These are phyloP conservation scores for Fomitiporia mediterranea DNA, from an alignment of 1,284 basidiomycete species.

Conservation along the genomic window DNA sequence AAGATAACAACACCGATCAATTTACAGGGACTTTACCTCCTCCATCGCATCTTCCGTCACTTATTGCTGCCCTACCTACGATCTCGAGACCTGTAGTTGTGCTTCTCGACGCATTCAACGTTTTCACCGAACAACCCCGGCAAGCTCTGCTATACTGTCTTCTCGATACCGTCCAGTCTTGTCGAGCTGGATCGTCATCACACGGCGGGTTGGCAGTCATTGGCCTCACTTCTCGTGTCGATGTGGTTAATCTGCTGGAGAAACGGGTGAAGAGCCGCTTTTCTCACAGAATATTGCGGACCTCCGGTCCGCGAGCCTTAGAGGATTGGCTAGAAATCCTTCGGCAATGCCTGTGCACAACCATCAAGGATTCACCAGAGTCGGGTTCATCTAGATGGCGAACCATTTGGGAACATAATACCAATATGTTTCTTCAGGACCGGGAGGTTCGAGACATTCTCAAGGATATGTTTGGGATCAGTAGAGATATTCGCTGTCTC, in stretches of 20 bases:
- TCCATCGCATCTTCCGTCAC: slow-evolving; percentile 72
- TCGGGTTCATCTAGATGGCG: slow-evolving; percentile 42
- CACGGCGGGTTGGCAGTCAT: slow-evolving; percentile 76
- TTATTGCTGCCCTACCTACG: slow-evolving; percentile 75
- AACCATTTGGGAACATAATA: slow-evolving; percentile 51
- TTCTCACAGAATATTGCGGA: slow-evolving; percentile 82
- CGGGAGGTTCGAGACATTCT: slow-evolving; percentile 39
- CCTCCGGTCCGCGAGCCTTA: slow-evolving; percentile 52
- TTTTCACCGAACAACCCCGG: slow-evolving; percentile 84
- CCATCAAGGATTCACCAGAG: background rate
- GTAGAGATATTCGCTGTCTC: slow-evolving; percentile 63
- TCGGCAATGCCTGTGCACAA: slow-evolving; percentile 37
- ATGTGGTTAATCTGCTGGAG: slow-evolving; percentile 86
- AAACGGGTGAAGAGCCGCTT: slow-evolving; percentile 96
- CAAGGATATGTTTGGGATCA: slow-evolving; percentile 59
- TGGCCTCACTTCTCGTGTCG: slow-evolving; percentile 78
- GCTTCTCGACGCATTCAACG: slow-evolving; percentile 85
- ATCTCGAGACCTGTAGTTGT: slow-evolving; percentile 77
- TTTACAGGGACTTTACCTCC: slow-evolving; percentile 39
- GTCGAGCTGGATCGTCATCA: slow-evolving; percentile 44
- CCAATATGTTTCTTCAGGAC: slow-evolving; percentile 54
- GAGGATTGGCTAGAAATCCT: slow-evolving; percentile 48
- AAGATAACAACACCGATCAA: slow-evolving; percentile 28
- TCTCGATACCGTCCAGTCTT: slow-evolving; percentile 76
- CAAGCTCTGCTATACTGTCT: slow-evolving; percentile 88